Evolutionary conservation across 352 stramenopile genomes (phyloP).

Genomic region (Phytophthora chlamydospora): DNA sequence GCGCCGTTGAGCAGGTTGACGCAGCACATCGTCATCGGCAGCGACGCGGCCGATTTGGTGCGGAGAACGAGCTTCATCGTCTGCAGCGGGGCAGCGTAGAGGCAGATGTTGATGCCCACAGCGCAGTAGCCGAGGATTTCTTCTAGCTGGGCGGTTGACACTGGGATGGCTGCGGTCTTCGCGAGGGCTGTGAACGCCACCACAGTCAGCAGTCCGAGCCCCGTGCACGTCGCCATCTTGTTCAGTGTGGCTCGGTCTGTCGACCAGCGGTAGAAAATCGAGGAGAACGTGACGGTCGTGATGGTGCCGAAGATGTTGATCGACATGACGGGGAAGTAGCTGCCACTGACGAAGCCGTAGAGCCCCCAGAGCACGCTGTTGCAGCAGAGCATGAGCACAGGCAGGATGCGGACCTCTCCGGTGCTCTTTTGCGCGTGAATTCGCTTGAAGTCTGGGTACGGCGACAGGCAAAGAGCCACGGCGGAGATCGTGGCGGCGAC

Average conservation of each 20-base stretch:
- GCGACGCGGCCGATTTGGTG: constrained; percentile 47
- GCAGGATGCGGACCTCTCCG: constrained; percentile 45
- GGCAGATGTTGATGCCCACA: constrained; percentile 42
- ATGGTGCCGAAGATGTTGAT: constrained; percentile 51
- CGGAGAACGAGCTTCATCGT: constrained; percentile 46
- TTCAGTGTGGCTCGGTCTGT: constrained; percentile 18
- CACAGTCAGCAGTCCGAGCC: constrained; percentile 17
- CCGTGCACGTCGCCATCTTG: constrained; percentile 18
- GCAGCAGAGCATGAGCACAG: constrained; percentile 44
- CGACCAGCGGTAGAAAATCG: constrained; percentile 32
- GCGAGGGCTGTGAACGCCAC: constrained; percentile 24
- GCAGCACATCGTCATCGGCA: constrained; percentile 52
- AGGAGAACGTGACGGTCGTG: constrained; percentile 37
- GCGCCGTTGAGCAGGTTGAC: constrained; percentile 50
- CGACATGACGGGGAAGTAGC: constrained; percentile 47
- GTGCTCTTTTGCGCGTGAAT: constrained; percentile 33
- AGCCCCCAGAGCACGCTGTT: constrained; percentile 50
- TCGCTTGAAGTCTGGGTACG: constrained; percentile 27
- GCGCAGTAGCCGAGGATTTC: constrained; percentile 42
- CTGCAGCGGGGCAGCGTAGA: constrained; percentile 57
- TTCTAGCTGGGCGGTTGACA: constrained; percentile 28
- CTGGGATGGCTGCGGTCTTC: constrained; percentile 15
- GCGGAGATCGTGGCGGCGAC: constrained; percentile 24
- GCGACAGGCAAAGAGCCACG: constrained; percentile 30
- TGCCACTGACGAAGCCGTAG: constrained; percentile 40